Evolutionary conservation across 768 basidiomycete species (phyloP).

Genomic region (Trametes cubensis): DNA sequence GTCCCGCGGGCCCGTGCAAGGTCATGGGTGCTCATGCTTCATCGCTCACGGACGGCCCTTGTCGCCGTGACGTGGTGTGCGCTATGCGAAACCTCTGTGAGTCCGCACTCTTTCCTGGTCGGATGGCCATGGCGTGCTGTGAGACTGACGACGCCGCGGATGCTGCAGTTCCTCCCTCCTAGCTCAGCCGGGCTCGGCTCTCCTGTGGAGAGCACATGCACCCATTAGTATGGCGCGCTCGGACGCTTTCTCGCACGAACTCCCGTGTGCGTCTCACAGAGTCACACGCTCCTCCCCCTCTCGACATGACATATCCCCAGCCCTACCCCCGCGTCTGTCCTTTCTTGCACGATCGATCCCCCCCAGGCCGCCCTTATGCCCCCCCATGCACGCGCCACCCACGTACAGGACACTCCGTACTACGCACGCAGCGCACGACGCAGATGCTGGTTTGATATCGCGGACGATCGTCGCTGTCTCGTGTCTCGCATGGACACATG

Average conservation of each 20-base stretch:
- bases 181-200: not conserved
- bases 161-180: not conserved
- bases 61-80: not conserved
- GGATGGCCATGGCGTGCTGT: not conserved
- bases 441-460: constrained; percentile 13
- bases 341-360: not conserved
- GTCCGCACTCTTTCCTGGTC: not conserved
- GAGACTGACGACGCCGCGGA: not conserved
- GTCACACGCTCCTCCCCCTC: too few species aligned
- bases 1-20: not conserved
- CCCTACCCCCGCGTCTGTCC: not conserved
- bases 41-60: too few species aligned
- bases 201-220: not conserved
- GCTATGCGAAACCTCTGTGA: constrained; percentile 7
- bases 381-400: not conserved
- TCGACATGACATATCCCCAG: not conserved
- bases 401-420: not conserved
- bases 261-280: not conserved
- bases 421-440: not conserved
- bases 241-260: not conserved
- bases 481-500: not conserved
- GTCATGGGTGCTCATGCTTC: too few species aligned
- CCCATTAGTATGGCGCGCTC: not conserved
- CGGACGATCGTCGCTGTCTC: not conserved
- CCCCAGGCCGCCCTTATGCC: not conserved